phyloP scores from a whole-genome alignment of 108 stramenopile genomes.

The Fistulifera pelliculosa region DNA sequence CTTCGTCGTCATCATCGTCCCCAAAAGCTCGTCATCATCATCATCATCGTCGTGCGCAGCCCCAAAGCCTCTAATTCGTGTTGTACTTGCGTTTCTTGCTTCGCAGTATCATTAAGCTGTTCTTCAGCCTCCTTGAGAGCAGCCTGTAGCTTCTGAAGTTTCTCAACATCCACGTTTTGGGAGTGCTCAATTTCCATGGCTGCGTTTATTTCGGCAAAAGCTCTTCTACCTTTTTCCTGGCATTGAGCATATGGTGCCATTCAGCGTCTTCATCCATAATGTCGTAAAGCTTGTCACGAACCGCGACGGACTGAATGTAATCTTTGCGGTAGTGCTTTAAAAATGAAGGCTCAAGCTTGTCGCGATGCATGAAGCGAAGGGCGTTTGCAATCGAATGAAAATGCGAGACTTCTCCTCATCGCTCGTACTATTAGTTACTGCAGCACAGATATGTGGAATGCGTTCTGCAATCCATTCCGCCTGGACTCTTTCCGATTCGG shows the following conservation, averaged over 20 bases:
- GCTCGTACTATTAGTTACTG: conserved; percentile 31
- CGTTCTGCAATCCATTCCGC: conserved; percentile 72
- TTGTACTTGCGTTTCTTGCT: conserved; percentile 49
- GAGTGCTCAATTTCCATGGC: conserved; percentile 24
- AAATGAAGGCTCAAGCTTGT: conserved; percentile 77
- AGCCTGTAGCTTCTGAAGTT: conserved; percentile 37
- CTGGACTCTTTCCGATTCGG: conserved; percentile 64
- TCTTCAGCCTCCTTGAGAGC: conserved; percentile 36
- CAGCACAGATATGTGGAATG: conserved; percentile 62
- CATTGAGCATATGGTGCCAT: conserved; percentile 62
- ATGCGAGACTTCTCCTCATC: conserved; percentile 43
- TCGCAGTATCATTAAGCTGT: conserved; percentile 45
- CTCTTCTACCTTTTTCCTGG: conserved; percentile 53
- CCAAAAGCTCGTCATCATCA: conserved; percentile 55
- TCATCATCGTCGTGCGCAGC: conserved; percentile 42
- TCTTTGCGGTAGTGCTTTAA: conserved; percentile 74
- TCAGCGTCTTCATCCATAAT: conserved; percentile 81
- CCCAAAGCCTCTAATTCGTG: conserved; percentile 35
- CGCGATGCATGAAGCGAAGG: conserved; percentile 60
- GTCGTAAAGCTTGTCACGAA: conserved; percentile 59
- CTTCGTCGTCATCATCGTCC: conserved; percentile 58
- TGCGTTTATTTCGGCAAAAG: conserved; percentile 25
- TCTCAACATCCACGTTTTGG: conserved; percentile 22
- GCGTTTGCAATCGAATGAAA: conserved; percentile 58
- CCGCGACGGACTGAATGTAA: conserved; percentile 56